Conservation (phyloP, 495 filamentous ascomycete genomes). For the Aspergillus taichungensis region DNA sequence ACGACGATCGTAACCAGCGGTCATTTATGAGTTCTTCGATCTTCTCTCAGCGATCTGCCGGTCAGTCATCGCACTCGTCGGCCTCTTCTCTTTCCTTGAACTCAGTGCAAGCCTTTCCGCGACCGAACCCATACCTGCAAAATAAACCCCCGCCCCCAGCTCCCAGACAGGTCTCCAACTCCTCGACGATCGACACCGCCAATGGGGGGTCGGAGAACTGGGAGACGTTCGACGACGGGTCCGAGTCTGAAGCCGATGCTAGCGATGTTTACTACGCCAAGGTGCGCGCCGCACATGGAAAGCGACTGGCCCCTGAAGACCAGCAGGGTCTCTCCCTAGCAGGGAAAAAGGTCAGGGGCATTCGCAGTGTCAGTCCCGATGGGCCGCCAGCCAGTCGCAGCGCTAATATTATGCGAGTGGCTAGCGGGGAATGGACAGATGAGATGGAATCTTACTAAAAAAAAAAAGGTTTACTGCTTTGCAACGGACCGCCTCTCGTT, state of each 20-base stretch:
- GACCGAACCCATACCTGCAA: slow-evolving; percentile 33
- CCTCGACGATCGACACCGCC: slow-evolving; percentile 52
- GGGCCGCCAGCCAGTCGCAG: slow-evolving; percentile 23
- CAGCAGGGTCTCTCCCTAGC: slow-evolving; percentile 37
- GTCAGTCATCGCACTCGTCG: slow-evolving; percentile 33
- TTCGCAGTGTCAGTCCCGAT: slow-evolving; percentile 39
- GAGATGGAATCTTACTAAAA: slow-evolving; percentile 39
- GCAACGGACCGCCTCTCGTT: not conserved
- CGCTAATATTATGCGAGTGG: slow-evolving; percentile 31
- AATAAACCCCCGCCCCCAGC: slow-evolving; percentile 41
- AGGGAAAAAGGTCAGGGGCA: slow-evolving; percentile 47
- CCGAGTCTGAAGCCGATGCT: slow-evolving; percentile 64
- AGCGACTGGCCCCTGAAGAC: slow-evolving; percentile 54
- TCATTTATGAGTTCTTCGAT: slow-evolving; percentile 41
- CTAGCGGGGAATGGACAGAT: slow-evolving; percentile 44
- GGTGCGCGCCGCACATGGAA: slow-evolving; percentile 54
- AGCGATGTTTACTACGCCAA: slow-evolving; percentile 72
- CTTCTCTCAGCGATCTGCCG: slow-evolving; percentile 34
- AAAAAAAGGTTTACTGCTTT: not conserved
- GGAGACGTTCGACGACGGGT: slow-evolving; percentile 82
- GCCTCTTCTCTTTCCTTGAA: slow-evolving; percentile 30
- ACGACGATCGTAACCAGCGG: slow-evolving; percentile 57
- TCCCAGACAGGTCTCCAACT: slow-evolving; percentile 62
- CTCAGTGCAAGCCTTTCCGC: slow-evolving; percentile 29
- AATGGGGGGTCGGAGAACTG: slow-evolving; percentile 86